These are phyloP conservation scores for Aureobasidium leucospermi DNA, from an alignment of 2,329 filamentous ascomycete genomes.

Conservation along the genomic window DNA sequence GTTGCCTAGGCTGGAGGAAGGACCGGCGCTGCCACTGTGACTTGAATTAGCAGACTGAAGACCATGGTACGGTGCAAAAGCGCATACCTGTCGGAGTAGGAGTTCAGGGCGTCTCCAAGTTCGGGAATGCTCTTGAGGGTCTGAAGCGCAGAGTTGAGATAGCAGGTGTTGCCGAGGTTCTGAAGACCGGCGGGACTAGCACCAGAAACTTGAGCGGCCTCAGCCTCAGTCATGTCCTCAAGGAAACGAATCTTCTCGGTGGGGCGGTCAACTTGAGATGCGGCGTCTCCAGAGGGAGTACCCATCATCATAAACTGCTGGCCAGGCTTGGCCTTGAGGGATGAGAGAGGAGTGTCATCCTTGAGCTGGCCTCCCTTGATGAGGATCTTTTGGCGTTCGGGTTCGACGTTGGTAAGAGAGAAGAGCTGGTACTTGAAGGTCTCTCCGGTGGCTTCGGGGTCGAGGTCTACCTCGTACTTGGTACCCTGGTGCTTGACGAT, in stretches of 20 bases:
- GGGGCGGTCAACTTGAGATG: constrained; percentile 58
- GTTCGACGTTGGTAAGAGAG: constrained; percentile 91
- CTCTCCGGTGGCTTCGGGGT: constrained; percentile 75
- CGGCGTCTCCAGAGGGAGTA: constrained; percentile 62
- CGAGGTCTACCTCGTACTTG: constrained; percentile 89
- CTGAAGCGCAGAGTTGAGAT: constrained; percentile 96
- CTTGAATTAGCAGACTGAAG: neutral
- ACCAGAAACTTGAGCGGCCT: constrained; percentile 72
- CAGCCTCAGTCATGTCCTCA: constrained; percentile 96
- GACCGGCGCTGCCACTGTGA: neutral
- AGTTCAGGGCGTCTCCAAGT: constrained; percentile 68
- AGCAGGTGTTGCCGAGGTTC: constrained; percentile 97
- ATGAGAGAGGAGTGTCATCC: constrained; percentile 81
- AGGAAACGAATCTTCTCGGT: constrained; percentile 79
- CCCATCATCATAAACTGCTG: constrained; percentile 97
- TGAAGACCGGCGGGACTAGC: constrained; percentile 81
- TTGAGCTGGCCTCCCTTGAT: constrained; percentile 93
- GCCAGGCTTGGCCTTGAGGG: constrained; percentile 75
- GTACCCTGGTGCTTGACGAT: constrained; percentile 93
- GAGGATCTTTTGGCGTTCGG: constrained; percentile 90
- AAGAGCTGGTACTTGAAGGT: constrained; percentile 94
- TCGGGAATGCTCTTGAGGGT: constrained; percentile 83
- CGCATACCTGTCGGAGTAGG: constrained; percentile 42
- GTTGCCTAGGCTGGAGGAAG: constrained; percentile 28
- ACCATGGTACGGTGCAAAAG: neutral